Base-by-base conservation (phyloP, 2,329 filamentous ascomycete species). In the Aphanocladium album region DNA sequence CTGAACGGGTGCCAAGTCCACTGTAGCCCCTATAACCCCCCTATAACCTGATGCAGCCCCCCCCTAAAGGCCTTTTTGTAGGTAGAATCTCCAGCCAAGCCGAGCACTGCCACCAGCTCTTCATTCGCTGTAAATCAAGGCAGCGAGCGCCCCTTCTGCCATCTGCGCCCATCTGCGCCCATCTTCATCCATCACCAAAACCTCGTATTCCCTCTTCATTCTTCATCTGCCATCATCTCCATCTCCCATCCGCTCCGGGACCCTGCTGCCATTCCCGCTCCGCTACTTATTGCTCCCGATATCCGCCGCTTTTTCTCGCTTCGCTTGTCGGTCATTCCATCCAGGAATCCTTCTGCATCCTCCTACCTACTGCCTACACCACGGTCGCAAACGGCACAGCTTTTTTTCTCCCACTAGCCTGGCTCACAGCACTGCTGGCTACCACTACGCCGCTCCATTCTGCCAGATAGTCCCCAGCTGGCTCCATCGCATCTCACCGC, bases 401-500 rank as follows among this genome's bases (percentile, higher is more conserved):
- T 25, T 45, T 12, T 56, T 41, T 17, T 33, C 2, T 43, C 23
- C 53, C 52, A 21, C 25, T 35, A 6, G 27, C 39, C n/a, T 25
- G 39, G 53, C 39, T 56, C n/a, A 23, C 23, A 23, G 9, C 39
- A 21, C 23, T 23, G 11, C 25, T 16, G 23, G 33, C 12, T 30
- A 25, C 51, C 27, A 37, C 21, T 43, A 54, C 37, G n/a, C 19
- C 27, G 19, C 51, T n/a, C n/a, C n/a, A n/a, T 23, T 5, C 6
- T 41, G 39, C 53, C n/a, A 45, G 35, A 17, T 39, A 23, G 23
- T 21, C 19, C 25, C 23, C 53, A 39, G 16, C 45, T 47, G 19
- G 54, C 27, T 49, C 55, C 55, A 50, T 57, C 45, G 16, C 17
- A 30, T 58, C 56, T 58, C 35, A 50, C 56, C 53, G 25, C 56